phyloP scores from a whole-genome alignment of 1,139 yeast species.

The Lodderomyces oxycetoniae region DNA sequence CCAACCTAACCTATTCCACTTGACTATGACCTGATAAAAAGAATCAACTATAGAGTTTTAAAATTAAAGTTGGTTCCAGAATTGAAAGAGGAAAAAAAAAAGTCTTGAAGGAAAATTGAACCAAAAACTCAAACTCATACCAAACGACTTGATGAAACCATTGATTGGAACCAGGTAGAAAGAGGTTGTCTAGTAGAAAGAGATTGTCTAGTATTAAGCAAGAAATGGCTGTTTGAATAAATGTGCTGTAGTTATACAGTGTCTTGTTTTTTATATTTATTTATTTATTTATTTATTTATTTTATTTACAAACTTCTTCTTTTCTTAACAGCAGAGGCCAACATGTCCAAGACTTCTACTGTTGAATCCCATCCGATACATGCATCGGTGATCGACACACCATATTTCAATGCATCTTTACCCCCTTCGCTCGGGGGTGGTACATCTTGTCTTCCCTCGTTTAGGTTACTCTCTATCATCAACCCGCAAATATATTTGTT shows the following conservation, averaged over 20 bases:
- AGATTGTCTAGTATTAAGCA: too few relatives aligned
- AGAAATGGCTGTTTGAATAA: too few relatives aligned
- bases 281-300: neutral
- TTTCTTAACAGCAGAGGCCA: conserved; percentile 74
- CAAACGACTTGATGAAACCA: too few relatives aligned
- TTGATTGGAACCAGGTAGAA: too few relatives aligned
- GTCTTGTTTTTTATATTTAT: neutral
- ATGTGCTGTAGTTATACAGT: neutral
- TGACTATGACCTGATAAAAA: too few relatives aligned
- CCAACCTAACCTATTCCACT: too few relatives aligned
- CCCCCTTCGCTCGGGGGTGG: conserved; percentile 52
- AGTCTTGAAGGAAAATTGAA: too few relatives aligned
- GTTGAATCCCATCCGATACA: conserved; percentile 94
- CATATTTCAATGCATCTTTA: conserved; percentile 75
- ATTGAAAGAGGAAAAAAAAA: too few relatives aligned
- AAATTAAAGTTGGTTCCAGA: too few relatives aligned
- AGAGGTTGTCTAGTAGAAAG: too few relatives aligned
- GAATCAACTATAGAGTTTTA: too few relatives aligned
- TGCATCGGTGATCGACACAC: conserved; percentile 95
- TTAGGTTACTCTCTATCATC: conserved; percentile 91
- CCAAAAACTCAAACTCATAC: too few relatives aligned
- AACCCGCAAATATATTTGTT: conserved; percentile 81
- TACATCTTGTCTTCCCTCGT: conserved; percentile 88
- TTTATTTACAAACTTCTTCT: conserved; percentile 49
- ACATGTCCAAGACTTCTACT: conserved; percentile 67